Base-by-base conservation (phyloP, 2,329 filamentous ascomycete genomes). In the Sodiomyces alkalinus region DNA sequence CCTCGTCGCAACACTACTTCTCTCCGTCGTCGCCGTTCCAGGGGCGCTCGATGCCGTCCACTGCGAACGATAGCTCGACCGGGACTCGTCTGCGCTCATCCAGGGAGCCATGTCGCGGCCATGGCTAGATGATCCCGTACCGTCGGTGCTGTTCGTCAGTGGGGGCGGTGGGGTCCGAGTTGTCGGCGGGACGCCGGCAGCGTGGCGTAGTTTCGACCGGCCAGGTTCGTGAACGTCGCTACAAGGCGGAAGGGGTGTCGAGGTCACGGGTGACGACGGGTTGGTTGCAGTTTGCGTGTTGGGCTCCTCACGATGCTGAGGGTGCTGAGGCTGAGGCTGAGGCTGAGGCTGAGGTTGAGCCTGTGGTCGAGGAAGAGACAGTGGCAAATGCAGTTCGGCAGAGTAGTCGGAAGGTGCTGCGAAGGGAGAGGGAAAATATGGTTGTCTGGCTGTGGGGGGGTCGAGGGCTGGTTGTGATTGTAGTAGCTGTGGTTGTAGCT, bases 1-100 rank as follows among this genome's bases (percentile, higher is more conserved):
- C 41, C 80, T 83, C 4, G 83, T 90, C 38, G 77, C 50, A 27
- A 90, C 64, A 45, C 85, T 93, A 49, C 81, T 92, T 35, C 81
- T 68, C 45, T 87, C 81, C 2, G 82, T 92, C n/a, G 75, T 72
- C 5, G 51, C 40, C 3, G 64, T 68, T 15, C 77, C 85, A 18
- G 64, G 64, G 16, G 57, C 55, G 5, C 65, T 66, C 3, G 66
- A 70, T 19, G 57, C 48, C 12, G 66, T 65, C 28, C 63, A 48
- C 35, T 71, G 66, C 10, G 68, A 70, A 31, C 66, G 62, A 41
- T 61, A 66, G 48, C 66, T 72, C 1, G 62, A 64, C 19, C 67
- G 58, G 18, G 60, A 50, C 44, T 68, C 64, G 32, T 68, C 64
- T 30, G 55, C 58, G 33, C 53, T 52, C 36, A 64, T 42, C 51